phyloP scores from a whole-genome alignment of 192 early-diverging fungal species.

The Coemansia sp. region DNA sequence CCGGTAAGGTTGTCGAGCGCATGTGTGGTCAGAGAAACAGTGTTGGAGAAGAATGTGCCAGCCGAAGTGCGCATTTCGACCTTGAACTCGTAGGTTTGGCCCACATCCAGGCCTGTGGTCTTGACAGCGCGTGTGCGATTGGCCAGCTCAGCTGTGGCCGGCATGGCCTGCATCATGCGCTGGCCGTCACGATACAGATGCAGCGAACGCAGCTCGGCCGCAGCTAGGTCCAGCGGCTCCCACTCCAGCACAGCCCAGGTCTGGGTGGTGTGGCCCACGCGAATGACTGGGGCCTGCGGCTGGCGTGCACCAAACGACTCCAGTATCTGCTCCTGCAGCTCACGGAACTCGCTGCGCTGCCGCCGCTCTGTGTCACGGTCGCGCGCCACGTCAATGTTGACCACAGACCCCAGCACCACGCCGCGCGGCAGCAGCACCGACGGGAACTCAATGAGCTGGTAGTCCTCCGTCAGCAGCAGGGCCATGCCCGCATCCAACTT shows the following conservation, averaged over 20 bases:
- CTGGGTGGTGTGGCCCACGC: slow-evolving; percentile 74
- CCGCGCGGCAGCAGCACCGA: slow-evolving; percentile 92
- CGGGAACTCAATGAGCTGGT: slow-evolving; percentile 99
- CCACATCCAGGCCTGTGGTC: slow-evolving; percentile 86
- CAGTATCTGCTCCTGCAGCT: slow-evolving; percentile 84
- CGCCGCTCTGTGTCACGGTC: slow-evolving; percentile 82
- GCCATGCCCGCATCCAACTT: slow-evolving; percentile 95
- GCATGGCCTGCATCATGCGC: slow-evolving; percentile 66
- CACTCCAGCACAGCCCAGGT: slow-evolving; percentile 90
- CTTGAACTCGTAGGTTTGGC: slow-evolving; percentile 86
- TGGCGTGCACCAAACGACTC: slow-evolving; percentile 71
- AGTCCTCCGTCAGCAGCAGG: slow-evolving; percentile 88
- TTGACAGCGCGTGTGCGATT: slow-evolving; percentile 58
- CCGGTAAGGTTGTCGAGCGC: slow-evolving; percentile 97
- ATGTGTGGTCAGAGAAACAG: slow-evolving; percentile 79
- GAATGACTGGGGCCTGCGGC: slow-evolving; percentile 79
- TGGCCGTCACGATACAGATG: slow-evolving; percentile 90
- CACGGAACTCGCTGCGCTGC: slow-evolving; percentile 78
- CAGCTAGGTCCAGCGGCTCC: slow-evolving; percentile 83
- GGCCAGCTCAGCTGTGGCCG: slow-evolving; percentile 33
- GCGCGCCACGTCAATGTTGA: slow-evolving; percentile 93
- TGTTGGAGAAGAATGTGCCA: slow-evolving; percentile 77
- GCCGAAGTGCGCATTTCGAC: slow-evolving; percentile 92
- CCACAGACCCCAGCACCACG: slow-evolving; percentile 89
- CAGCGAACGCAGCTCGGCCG: slow-evolving; percentile 78